phyloP scores from a whole-genome alignment of 108 stramenopile species.

The Nannochloropsis granulata region DNA sequence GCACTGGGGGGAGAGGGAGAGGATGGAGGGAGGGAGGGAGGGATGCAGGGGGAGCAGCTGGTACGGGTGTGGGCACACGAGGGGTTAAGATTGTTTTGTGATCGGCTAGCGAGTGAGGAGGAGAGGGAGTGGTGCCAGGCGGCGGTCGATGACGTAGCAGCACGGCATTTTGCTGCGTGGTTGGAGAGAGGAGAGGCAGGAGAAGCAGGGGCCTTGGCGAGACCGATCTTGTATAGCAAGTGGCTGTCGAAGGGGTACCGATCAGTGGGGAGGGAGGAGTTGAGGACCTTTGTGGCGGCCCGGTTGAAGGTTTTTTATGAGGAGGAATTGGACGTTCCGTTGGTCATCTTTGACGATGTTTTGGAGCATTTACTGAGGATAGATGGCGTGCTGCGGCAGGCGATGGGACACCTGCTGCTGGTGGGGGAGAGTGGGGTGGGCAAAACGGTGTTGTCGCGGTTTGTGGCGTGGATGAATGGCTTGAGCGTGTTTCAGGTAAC shows the following conservation, averaged over 20 bases:
- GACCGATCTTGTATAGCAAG: constrained; percentile 73
- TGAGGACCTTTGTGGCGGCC: constrained; percentile 69
- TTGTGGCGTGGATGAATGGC: constrained; percentile 96
- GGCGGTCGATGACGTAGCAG: constrained; percentile 21
- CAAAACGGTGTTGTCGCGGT: constrained; percentile 64
- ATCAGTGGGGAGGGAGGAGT: constrained; percentile 54
- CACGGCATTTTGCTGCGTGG: constrained; percentile 36
- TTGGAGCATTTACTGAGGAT: constrained; percentile 56
- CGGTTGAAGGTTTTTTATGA: constrained; percentile 88
- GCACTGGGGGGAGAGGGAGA: constrained; percentile 60
- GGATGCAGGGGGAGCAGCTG: constrained; percentile 59
- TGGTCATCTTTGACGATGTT: constrained; percentile 95
- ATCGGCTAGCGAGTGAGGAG: constrained; percentile 70
- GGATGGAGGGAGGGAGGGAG: constrained; percentile 44
- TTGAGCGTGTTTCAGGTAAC: constrained; percentile 87
- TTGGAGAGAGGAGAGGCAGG: constrained; percentile 48
- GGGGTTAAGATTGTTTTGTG: constrained; percentile 81
- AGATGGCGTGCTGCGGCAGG: constrained; percentile 45
- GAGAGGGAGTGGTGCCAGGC: constrained; percentile 60
- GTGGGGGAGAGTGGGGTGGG: constrained; percentile 93
- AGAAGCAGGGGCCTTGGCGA: constrained; percentile 53
- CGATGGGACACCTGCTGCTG: constrained; percentile 51
- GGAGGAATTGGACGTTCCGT: constrained; percentile 88
- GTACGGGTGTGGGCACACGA: constrained; percentile 95
- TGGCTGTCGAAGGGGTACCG: constrained; percentile 82